A percentile compares a stretch with the other conserved stretches of the same genome.
Evolutionary conservation across 345 rosid genomes (phyloP).

Genomic region (Eucalyptus viminalis): DNA sequence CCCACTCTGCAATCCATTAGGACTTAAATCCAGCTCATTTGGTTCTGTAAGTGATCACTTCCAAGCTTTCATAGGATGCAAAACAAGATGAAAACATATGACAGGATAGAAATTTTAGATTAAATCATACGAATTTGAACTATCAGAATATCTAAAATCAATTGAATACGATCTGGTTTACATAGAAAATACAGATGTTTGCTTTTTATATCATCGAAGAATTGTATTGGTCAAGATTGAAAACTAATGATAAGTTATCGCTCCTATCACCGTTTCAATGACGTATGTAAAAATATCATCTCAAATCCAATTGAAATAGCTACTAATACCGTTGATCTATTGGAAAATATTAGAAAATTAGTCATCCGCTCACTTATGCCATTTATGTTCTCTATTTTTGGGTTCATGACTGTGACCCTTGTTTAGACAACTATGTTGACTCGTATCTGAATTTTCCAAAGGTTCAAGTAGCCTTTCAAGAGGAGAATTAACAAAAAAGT

Average conservation of each 20-base stretch:
- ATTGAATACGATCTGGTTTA: background rate
- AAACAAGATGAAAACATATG: background rate
- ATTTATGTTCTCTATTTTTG: background rate
- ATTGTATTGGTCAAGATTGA: background rate
- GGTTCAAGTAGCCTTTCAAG: constrained; percentile 21
- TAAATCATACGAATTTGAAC: background rate
- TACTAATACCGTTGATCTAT: background rate
- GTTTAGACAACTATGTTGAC: background rate
- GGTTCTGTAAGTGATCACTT: constrained; percentile 4
- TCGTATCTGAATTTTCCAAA: constrained; percentile 22
- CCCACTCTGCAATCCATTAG: constrained; percentile 13
- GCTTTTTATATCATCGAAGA: background rate
- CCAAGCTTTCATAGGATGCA: background rate
- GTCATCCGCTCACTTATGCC: background rate
- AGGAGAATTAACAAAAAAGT: background rate
- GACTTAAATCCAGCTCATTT: background rate
- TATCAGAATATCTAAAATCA: background rate
- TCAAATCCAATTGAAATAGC: background rate
- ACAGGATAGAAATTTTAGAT: background rate
- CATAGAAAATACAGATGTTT: background rate
- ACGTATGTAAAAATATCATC: background rate
- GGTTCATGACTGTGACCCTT: background rate
- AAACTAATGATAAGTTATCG: background rate
- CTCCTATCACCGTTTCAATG: background rate
- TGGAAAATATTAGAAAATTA: background rate